Evolutionary conservation across 805 yeast species (phyloP).

Genomic region (Candida chilensis): DNA sequence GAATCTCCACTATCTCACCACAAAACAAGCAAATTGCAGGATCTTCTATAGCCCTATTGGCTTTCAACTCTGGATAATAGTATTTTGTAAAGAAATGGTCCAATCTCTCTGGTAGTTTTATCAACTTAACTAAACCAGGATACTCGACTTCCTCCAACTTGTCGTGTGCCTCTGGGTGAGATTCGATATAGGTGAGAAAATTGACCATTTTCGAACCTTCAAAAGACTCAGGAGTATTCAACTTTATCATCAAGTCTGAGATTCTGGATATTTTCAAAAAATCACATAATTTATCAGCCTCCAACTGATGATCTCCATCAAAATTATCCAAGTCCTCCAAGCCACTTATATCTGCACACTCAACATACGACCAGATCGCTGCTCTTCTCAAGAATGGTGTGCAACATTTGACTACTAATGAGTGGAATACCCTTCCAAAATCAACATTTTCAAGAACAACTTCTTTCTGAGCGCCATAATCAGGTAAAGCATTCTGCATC

Average conservation of each 20-base stretch:
- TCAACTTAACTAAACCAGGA: constrained; percentile 56
- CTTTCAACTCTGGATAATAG: constrained; percentile 33
- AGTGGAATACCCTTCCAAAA: constrained; percentile 28
- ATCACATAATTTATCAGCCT: constrained; percentile 43
- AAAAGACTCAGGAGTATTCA: constrained; percentile 2
- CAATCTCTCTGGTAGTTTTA: constrained; percentile 56
- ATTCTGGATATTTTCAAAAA: constrained; percentile 29
- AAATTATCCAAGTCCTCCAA: constrained; percentile 14
- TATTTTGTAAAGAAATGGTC: constrained; percentile 61
- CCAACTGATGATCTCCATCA: constrained; percentile 22
- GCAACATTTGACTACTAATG: constrained; percentile 44
- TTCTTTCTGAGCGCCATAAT: no score
- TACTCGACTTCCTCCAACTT: no score
- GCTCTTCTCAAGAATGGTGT: constrained; percentile 61
- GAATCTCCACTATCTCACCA: constrained; percentile 61
- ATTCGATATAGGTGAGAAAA: no score
- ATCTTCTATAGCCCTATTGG: constrained; percentile 42
- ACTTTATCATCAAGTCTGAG: not conserved
- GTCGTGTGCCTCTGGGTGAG: no score
- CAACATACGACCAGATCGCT: constrained; percentile 44
- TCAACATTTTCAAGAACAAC: constrained; percentile 12
- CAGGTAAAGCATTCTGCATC: not conserved
- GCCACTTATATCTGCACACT: constrained; percentile 36
- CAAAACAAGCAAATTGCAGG: constrained; percentile 87
- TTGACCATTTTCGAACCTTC: constrained; percentile 17